Conservation (phyloP, 2,329 filamentous ascomycete genomes). For the Xylaria sp. region DNA sequence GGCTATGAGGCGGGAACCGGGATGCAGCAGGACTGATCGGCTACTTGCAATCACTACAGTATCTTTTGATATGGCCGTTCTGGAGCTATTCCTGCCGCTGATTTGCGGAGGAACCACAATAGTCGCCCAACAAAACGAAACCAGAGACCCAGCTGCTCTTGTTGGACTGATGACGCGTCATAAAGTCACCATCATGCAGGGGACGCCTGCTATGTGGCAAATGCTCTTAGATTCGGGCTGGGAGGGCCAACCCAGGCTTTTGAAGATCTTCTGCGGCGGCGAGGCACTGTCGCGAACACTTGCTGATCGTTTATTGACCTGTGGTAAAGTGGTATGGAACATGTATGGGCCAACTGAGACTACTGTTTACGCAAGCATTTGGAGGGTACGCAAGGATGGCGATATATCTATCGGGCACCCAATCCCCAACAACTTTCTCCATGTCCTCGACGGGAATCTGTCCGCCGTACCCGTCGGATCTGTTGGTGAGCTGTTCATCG, state of each 20-base stretch:
- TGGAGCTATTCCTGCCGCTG: constrained; percentile 51
- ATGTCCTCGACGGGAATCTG: constrained; percentile 54
- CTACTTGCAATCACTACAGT: constrained; percentile 48
- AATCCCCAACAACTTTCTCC: constrained; percentile 52
- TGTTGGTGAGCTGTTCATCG: constrained; percentile 50
- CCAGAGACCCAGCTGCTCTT: constrained; percentile 50
- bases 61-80: constrained; percentile 51
- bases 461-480: constrained; percentile 54
- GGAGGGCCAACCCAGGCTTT: constrained; percentile 40
- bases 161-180: constrained; percentile 50
- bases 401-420: constrained; percentile 46
- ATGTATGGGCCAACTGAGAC: constrained; percentile 49
- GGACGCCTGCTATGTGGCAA: constrained; percentile 53
- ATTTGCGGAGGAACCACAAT: constrained; percentile 49
- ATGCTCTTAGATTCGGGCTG: constrained; percentile 44
- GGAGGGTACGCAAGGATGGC: constrained; percentile 40
- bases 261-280: constrained; percentile 46
- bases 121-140: constrained; percentile 46
- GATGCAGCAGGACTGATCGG: constrained; percentile 42
- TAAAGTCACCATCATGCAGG: constrained; percentile 51
- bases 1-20: constrained; percentile 44
- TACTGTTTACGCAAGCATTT: constrained; percentile 43
- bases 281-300: constrained; percentile 46
- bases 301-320: constrained; percentile 47
- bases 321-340: constrained; percentile 47